Conservation (phyloP, 148 eudicot genomes). For the Fagopyrum homotropicum region DNA sequence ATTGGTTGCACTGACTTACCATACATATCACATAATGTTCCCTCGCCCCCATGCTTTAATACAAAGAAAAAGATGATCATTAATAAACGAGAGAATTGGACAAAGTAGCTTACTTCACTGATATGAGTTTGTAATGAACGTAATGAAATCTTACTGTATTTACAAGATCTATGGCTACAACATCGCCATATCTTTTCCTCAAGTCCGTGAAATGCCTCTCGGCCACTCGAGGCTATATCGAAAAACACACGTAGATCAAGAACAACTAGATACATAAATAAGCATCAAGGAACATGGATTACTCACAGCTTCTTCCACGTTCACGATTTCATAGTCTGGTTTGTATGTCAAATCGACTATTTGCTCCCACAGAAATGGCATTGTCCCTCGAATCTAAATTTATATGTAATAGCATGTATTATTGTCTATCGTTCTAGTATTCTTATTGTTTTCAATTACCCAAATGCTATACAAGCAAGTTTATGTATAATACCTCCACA, state of each 20-base stretch:
- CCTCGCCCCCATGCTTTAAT: slow-evolving; percentile 86
- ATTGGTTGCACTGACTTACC: slow-evolving; percentile 56
- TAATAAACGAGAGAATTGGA: neutral
- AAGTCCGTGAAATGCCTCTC: slow-evolving; percentile 87
- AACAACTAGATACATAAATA: slow-evolving; percentile 3
- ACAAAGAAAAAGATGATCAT: slow-evolving; percentile 9
- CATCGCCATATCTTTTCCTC: slow-evolving; percentile 90
- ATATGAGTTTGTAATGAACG: no score
- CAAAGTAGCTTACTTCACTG: no score
- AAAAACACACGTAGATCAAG: neutral
- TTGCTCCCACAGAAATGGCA: slow-evolving; percentile 94
- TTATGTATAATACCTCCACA: slow-evolving; percentile 58
- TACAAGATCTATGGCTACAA: slow-evolving; percentile 78
- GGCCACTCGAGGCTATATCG: slow-evolving; percentile 65
- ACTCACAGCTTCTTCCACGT: slow-evolving; percentile 82
- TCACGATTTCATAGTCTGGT: slow-evolving; percentile 80
- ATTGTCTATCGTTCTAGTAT: no score
- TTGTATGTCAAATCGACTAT: slow-evolving; percentile 94
- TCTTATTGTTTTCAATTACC: no score
- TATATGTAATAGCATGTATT: no score
- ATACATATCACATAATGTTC: slow-evolving; percentile 69
- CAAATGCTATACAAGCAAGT: neutral
- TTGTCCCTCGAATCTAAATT: slow-evolving; percentile 83
- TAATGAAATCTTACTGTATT: slow-evolving; percentile 47
- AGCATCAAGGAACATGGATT: neutral